These are phyloP conservation scores for Nyctanthes arbortristis DNA, from an alignment of 257 asterid genomes.

Conservation along the genomic window DNA sequence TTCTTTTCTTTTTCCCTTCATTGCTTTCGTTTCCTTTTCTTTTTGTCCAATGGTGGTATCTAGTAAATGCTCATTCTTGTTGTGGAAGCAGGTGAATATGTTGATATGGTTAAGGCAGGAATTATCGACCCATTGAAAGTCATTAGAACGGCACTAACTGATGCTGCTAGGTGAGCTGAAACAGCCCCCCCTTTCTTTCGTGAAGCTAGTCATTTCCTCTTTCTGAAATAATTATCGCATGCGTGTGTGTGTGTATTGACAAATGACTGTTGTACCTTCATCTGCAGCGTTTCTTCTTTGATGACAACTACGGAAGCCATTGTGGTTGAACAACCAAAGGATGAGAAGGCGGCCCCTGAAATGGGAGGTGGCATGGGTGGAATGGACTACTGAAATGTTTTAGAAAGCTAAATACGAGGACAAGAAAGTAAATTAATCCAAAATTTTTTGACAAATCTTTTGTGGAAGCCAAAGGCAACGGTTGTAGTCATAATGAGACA, in stretches of 20 bases:
- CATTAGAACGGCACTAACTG: constrained; percentile 61
- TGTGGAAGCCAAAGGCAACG: neutral
- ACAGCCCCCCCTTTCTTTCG: neutral
- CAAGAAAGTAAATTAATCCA: neutral
- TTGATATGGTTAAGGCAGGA: constrained; percentile 59
- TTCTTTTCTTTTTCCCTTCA: too few relatives aligned
- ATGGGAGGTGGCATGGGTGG: constrained; percentile 45
- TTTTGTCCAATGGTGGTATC: too few relatives aligned
- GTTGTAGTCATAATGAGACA: neutral
- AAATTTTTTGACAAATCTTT: neutral
- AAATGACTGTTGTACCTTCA: neutral
- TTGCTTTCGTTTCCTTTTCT: too few relatives aligned
- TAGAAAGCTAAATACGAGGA: neutral
- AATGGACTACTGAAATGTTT: constrained; percentile 30
- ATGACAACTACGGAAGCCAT: constrained; percentile 62
- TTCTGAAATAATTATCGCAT: neutral
- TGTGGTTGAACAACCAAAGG: constrained; percentile 48
- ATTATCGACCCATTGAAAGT: constrained; percentile 70
- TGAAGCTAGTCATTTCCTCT: neutral
- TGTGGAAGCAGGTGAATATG: constrained; percentile 51
- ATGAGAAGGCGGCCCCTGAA: constrained; percentile 38
- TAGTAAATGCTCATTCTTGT: neutral
- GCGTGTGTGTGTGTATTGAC: neutral
- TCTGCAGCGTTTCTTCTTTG: constrained; percentile 46
- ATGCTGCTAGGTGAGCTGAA: constrained; percentile 56